A percentile compares a stretch with the other conserved stretches of the same genome.
Conservation (phyloP, 2,329 filamentous ascomycete genomes). For the Hymenoscyphus infarciens region DNA sequence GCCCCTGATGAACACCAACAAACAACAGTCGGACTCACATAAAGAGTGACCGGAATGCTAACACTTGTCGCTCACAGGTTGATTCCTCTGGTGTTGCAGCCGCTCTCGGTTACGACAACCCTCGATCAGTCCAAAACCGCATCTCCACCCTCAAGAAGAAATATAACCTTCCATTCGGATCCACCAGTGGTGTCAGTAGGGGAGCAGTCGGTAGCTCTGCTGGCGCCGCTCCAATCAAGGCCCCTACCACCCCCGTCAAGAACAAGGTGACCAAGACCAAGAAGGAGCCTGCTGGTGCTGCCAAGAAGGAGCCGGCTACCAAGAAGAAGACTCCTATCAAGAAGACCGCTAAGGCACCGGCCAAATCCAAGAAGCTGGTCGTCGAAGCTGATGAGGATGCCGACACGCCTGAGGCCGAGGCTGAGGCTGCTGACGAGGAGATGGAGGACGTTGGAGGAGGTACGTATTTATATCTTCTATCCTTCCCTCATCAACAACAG, state of each 20-base stretch:
- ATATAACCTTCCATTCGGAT: conserved; percentile 22
- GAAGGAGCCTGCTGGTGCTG: not conserved
- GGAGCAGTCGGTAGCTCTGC: conserved; percentile 23
- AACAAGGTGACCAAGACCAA: not conserved
- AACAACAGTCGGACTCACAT: not conserved
- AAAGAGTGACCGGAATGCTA: not conserved
- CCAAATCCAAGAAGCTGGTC: not conserved
- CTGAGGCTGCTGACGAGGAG: not conserved
- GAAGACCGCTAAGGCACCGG: conserved; percentile 10
- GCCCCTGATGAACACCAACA: not conserved
- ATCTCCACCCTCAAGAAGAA: conserved; percentile 30
- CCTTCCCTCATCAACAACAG: too few relatives aligned
- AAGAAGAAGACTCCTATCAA: conserved; percentile 11
- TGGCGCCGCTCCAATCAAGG: not conserved
- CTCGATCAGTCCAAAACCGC: conserved; percentile 27
- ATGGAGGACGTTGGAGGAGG: not conserved
- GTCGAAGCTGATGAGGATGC: not conserved
- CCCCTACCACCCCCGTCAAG: not conserved
- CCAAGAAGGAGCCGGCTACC: not conserved
- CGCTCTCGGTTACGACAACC: conserved; percentile 21
- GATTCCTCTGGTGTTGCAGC: conserved; percentile 24
- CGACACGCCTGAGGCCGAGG: not conserved
- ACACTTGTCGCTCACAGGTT: conserved; percentile 19
- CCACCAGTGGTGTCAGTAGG: not conserved
- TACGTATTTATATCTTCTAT: not conserved